Conservation (phyloP, 352 stramenopile genomes). For the Phytophthora cryptogea region DNA sequence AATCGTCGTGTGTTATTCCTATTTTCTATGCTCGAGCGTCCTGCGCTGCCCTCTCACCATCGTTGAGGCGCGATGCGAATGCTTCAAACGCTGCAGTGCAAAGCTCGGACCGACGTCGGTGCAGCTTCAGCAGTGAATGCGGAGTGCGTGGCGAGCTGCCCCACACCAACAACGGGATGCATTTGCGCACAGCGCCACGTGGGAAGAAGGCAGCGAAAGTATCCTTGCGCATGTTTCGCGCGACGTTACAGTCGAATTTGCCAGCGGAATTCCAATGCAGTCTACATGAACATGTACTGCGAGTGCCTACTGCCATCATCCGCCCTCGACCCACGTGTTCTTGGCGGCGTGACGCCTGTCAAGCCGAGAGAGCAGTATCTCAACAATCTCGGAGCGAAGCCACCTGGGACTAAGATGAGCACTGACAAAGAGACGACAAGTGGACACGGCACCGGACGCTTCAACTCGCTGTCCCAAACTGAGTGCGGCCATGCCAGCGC, state of each 20-base stretch:
- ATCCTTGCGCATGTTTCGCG: slow-evolving; percentile 1
- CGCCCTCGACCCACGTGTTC: neutral
- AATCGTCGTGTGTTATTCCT: no score
- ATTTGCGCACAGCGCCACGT: neutral
- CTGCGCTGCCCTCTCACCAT: neutral
- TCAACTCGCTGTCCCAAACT: neutral
- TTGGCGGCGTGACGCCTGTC: neutral
- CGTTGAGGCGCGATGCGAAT: neutral
- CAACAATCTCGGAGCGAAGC: neutral
- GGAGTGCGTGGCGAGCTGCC: no score
- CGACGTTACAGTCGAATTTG: no score
- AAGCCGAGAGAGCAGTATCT: neutral
- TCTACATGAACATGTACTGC: neutral
- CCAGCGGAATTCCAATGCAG: neutral
- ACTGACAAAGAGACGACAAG: slow-evolving; percentile 1
- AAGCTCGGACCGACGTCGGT: neutral
- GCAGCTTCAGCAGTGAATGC: neutral
- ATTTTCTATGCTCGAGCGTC: neutral
- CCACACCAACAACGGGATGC: neutral
- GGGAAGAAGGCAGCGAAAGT: neutral
- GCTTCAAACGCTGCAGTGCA: neutral
- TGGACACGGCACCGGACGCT: neutral
- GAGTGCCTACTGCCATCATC: neutral
- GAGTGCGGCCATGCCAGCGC: no score
- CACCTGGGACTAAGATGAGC: neutral